A percentile compares a stretch with the other conserved stretches of the same genome.
Conservation (phyloP, 106 monocot genomes). For the Dendrobium chrysotoxum region DNA sequence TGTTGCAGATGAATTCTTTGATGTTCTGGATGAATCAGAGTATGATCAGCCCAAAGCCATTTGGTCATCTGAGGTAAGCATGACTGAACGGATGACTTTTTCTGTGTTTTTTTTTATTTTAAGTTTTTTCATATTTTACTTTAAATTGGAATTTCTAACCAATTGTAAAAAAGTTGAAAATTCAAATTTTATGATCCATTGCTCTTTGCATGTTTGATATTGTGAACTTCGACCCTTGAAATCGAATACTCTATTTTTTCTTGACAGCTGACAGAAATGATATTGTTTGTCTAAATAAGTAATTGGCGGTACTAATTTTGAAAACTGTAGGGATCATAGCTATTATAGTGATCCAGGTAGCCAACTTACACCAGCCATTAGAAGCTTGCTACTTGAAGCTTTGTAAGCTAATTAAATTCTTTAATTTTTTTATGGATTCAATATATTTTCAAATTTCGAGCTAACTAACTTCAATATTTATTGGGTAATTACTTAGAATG, state of each 20-base stretch:
- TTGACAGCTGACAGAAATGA: too few relatives aligned
- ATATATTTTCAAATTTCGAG: not conserved
- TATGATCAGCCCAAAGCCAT: slow-evolving; percentile 27
- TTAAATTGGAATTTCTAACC: not conserved
- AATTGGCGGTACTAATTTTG: not conserved
- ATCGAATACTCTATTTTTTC: too few relatives aligned
- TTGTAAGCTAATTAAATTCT: slow-evolving; percentile 24
- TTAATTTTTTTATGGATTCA: not conserved
- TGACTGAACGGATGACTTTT: slow-evolving; percentile 10
- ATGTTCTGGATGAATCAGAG: slow-evolving; percentile 69
- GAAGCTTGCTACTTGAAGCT: slow-evolving; percentile 26
- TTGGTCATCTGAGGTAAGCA: slow-evolving; percentile 35
- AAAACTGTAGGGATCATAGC: slow-evolving; percentile 32
- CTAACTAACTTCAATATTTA: not conserved
- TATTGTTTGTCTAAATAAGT: not conserved
- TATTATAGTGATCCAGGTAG: slow-evolving; percentile 35
- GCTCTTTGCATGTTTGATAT: too few relatives aligned
- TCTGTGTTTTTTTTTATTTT: not conserved
- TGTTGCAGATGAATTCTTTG: slow-evolving; percentile 89
- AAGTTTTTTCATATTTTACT: slow-evolving; percentile 1
- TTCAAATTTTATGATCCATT: not conserved
- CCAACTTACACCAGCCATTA: slow-evolving; percentile 19
- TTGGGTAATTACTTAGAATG: slow-evolving; percentile 10
- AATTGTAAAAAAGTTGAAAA: not conserved
- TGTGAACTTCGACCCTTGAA: too few relatives aligned